Evolutionary conservation across 371 early-diverging fungal species (phyloP), one percentile per base, ranked within the genome.

Genomic region (Funneliformis caledonium): DNA sequence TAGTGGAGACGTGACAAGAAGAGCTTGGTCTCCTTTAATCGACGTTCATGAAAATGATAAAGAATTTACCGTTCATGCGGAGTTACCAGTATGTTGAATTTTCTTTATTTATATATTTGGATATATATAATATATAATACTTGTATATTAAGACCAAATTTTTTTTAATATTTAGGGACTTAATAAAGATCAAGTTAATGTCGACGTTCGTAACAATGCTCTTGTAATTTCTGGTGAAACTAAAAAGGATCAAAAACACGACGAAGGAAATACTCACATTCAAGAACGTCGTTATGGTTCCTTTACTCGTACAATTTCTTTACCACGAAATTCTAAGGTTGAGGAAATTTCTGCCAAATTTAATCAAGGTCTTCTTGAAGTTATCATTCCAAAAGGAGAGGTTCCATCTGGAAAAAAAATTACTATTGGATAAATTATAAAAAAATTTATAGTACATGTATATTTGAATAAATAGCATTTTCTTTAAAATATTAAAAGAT

Each of bases 301-400:
- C 16, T 92, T 86, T 85, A 82, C 82, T 14, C 89, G 93, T 26
- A 82, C 86, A 19, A 79, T 93, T 43, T 84, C 87, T 10, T 78
- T 93, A 26, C 92, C 92, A 2, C 84, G 82, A 22, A 82, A 84
- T 59, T 87, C 88, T 26, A 85, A 88, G 42, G 62, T 80, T 45
- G 88, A 88, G 16, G 83, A 87, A 4, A 87, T 89, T 65, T 79
- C 85, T 16, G 92, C 91, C 76, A 87, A 85, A 43, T 89, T 88
- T 80, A 80, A 89, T 10, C 82, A 92, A 70, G 93, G 93, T 37
- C 88, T 92, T 10, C 84, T 93, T 70, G 80, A 84, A 68, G 81
- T 93, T 11, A 80, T 72, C 50, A 80, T 92, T 73, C 88, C 91
- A 19, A 92, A 92, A 83, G 82, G 75, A 2, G 83, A 85, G 81